Conservation (phyloP, 768 basidiomycete genomes). For the Podaxis mareebaensis region DNA sequence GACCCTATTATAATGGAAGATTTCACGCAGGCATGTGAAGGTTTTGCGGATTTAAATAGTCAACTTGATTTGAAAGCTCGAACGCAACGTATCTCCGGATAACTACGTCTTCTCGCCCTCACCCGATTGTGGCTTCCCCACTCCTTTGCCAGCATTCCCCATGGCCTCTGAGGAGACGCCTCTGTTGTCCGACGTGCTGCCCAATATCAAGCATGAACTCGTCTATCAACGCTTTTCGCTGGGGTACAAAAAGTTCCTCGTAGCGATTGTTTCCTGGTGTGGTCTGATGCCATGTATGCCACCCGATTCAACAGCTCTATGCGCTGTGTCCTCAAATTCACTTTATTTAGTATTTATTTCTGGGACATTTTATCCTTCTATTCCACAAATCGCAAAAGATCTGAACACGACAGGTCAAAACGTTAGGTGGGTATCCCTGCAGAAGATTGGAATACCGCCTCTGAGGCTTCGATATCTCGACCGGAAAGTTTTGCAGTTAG, state of each 20-base stretch:
- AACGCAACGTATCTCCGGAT: not conserved
- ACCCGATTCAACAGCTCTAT: not conserved
- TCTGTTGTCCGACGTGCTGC: not conserved
- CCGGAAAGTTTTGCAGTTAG: constrained; percentile 35
- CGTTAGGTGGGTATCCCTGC: constrained; percentile 45
- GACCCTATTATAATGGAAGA: not conserved
- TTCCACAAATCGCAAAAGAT: constrained; percentile 71
- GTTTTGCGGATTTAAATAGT: not conserved
- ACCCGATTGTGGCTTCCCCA: not conserved
- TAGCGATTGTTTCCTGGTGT: constrained; percentile 56
- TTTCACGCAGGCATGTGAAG: not conserved
- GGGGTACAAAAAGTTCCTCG: constrained; percentile 50
- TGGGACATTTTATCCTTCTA: constrained; percentile 70
- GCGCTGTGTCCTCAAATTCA: not conserved
- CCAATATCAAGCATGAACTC: constrained; percentile 25
- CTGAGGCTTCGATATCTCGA: not conserved
- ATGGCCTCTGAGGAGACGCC: constrained; percentile 4
- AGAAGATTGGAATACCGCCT: not conserved
- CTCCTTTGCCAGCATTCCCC: not conserved
- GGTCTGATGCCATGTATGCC: constrained; percentile 62
- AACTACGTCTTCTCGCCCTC: not conserved
- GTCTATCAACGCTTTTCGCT: constrained; percentile 60
- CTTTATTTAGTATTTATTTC: constrained; percentile 59
- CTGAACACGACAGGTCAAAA: constrained; percentile 54
- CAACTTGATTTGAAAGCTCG: not conserved